Base-by-base conservation (phyloP, 805 yeast genomes). In the Metschnikowia matae region DNA sequence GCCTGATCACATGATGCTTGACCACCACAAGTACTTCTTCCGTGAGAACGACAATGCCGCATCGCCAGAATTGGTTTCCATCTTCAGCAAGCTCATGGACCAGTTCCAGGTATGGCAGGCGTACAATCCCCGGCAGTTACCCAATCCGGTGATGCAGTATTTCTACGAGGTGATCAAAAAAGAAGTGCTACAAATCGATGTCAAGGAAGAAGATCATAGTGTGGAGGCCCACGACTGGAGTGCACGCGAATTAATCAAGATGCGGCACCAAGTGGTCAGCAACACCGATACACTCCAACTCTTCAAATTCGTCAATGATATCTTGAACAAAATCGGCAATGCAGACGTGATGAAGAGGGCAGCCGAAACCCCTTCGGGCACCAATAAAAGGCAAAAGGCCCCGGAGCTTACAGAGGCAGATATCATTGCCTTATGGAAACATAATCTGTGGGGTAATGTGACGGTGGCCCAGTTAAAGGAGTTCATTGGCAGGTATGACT, bases 91-190 rank as follows among this genome's bases (percentile, higher is more conserved):
- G 32, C 49, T 73, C 18, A 55, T 71, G 20, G 67, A 67, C n/a
- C 70, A 69, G 43, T 73, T 82, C 48, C 36, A n/a, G 8, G 68
- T 66, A 14, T 62, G 81, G 59, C 67, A 67, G 10, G 62, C 79
- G 0, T 88, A 82, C 58, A 65, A 68, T 8, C 90, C 94, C 0
- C 61, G 64, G 6, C 77, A 81, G 10, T 84, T 72, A 57, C 74
- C 76, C 20, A 87, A 87, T 60, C 95, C 96, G 0, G 69, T 78
- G 3, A 64, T 89, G 37, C 82, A 82, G 53, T 84, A 84, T 73
- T 87, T 84, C 60, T 83, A 81, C 64, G 78, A 79, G 50, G 67
- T 83, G 0, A 64, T 89, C 17, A 84, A 85, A 58, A 85, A 85
- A 47, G 79, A 80, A 50, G 73, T 87, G 15, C 67, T 89, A 44